These are phyloP conservation scores for Senna siamea DNA, from an alignment of 306 rosid genomes.

Conservation along the genomic window DNA sequence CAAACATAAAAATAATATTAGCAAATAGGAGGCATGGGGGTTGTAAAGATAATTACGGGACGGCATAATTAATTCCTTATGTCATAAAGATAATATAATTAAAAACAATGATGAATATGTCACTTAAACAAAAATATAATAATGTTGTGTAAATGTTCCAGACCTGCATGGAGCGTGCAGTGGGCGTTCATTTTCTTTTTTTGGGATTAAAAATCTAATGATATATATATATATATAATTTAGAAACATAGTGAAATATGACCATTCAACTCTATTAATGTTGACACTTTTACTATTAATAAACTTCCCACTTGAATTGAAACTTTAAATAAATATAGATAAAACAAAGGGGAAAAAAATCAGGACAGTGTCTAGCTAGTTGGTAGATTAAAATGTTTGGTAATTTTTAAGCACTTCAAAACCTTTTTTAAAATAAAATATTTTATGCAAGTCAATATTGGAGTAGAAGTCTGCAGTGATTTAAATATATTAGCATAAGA, in stretches of 20 bases:
- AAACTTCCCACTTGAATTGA: background rate
- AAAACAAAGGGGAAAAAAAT: background rate
- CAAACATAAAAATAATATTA: background rate
- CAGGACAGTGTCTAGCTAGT: too few species aligned
- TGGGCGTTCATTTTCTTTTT: background rate
- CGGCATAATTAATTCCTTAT: too few species aligned
- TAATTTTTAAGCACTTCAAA: background rate
- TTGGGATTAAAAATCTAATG: background rate
- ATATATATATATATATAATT: background rate
- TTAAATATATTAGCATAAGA: background rate
- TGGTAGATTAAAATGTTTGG: too few species aligned
- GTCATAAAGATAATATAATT: too few species aligned
- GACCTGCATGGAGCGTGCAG: too few species aligned
- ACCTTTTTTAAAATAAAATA: background rate
- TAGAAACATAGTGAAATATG: background rate
- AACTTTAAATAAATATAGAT: background rate
- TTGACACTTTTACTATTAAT: background rate
- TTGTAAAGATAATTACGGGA: too few species aligned
- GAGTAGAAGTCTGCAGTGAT: background rate
- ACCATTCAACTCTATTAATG: too few species aligned
- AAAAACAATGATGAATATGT: background rate
- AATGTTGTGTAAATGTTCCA: background rate
- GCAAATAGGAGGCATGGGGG: too few species aligned
- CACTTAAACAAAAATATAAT: background rate
- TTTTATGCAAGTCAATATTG: background rate